Base-by-base conservation (phyloP, 129 eudicot species). In the Chrysanthemum makinoi region DNA sequence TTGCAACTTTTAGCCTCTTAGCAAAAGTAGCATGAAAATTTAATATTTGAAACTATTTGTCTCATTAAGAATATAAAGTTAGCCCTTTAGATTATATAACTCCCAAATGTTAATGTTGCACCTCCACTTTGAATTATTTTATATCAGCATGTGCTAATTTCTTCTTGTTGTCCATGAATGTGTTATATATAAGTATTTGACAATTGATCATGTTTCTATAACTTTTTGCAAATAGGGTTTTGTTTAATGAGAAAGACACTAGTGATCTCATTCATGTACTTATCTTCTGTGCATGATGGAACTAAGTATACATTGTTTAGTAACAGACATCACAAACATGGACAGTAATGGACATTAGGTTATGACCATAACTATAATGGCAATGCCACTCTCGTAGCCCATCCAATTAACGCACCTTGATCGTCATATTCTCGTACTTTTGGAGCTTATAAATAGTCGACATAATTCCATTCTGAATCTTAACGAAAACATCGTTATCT, bases 321-420 rank as follows among this genome's bases (percentile, higher is more conserved):
- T 66, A 69, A 69, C 75, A 77, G 53, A 75, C 68, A 68, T 73
- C 66, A 62, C 66, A 77, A 73, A 73, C 55, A 74, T 77, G 87
- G 84, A 83, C 86, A 85, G 61, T 88, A 82, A 74, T 77, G 87
- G 83, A 83, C 86, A 85, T 69, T 88, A 82, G 86, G 70, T 80
- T 73, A 73, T 66, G 19, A 69, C 64, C 85, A 83, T 71, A 73
- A 79, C 66, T 49, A 69, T 80, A 85, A 83, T 88, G 95, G 86
- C 52, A 54, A 57, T 64, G 66, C 86, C 95, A 85, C 91, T 83
- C 75, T 68, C 44, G 54, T 13, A 43, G 54, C 72, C 62, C 78
- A 48, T 46, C 84, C 89, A 85, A 84, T 80, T 46, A 74, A 47
- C 53, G 16, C 62, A 72, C 10, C 69, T 75, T 20, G 28, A 52